Evolutionary conservation across 2,329 filamentous ascomycete species (phyloP), one percentile per base, ranked within the genome.

Genomic region (Paecilomyces formosus): DNA sequence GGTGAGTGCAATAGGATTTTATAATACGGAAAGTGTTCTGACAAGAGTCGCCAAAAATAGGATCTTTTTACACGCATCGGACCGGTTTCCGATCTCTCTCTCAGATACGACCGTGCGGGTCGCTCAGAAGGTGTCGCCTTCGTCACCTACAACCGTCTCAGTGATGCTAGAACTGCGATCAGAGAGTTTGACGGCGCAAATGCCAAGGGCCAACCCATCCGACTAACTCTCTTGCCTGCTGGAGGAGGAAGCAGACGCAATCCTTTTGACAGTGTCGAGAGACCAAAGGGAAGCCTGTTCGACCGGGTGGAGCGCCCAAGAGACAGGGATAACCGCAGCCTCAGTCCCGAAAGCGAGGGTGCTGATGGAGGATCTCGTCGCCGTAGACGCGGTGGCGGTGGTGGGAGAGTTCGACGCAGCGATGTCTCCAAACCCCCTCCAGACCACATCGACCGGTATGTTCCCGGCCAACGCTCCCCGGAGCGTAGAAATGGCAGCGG

Each of bases 121-220:
- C 89, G 92, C 68, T 96, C 91, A 1, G 88, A 92, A 68, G 92
- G 92, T 58, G 82, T 88, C 39, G 92, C 92, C 6, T 94, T 85
- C 68, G 88, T 97, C 54, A 92, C 88, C 8, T 96, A 95, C 75
- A 83, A 87, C 64, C 80, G 78, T 57, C 77, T 83, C 55, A 81
- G 84, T 54, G 89, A 96, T 72, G 92, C 92, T 9, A 78, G 82
- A 65, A 80, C 83, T 53, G 92, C 92, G 1, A 82, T 96, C 57
- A 81, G 80, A 57, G 88, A 96, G 66, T 97, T 88, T 69, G 88
- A 97, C 70, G 90, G 90, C 58, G 92, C 92, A 62, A 96, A 96
- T 70, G 92, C 92, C 58, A 92, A 94, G 66, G 88, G 89, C 54
- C 90, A 93, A 75, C 91, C 90, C 3, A 96, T 96, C 66, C 85